Evolutionary conservation across 306 rosid genomes (phyloP).

Genomic region (Malus domestica): DNA sequence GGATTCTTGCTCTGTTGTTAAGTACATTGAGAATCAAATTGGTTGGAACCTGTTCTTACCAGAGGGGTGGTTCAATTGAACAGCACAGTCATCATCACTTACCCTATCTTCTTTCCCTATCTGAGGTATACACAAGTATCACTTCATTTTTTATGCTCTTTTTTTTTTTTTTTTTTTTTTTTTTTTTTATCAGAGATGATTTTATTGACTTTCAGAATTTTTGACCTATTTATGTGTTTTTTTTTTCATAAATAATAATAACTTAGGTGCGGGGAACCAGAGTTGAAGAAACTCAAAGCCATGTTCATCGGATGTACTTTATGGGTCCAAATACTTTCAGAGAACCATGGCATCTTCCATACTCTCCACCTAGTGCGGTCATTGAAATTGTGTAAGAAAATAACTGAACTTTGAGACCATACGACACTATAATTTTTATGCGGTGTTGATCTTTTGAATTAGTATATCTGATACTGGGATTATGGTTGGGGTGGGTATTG

Average conservation of each 20-base stretch:
- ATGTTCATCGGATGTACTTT: constrained; percentile 90
- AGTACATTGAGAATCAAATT: constrained; percentile 69
- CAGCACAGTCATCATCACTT: constrained; percentile 57
- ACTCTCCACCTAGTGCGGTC: constrained; percentile 90
- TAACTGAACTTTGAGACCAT: constrained; percentile 7
- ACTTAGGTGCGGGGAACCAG: constrained; percentile 82
- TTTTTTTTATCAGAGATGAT: background rate
- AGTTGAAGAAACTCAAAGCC: constrained; percentile 90
- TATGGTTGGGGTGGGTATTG: too few species aligned
- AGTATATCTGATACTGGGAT: too few species aligned
- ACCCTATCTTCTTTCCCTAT: constrained; percentile 87
- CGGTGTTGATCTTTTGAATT: constrained; percentile 2
- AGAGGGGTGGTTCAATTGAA: constrained; percentile 60
- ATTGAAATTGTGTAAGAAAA: constrained; percentile 94
- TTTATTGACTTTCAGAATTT: constrained; percentile 10
- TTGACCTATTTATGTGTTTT: background rate
- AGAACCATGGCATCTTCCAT: constrained; percentile 99
- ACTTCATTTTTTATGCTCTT: constrained; percentile 10
- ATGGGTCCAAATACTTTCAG: constrained; percentile 97
- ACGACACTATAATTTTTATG: constrained; percentile 8
- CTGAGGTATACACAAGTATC: constrained; percentile 55
- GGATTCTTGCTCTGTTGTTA: constrained; percentile 59
- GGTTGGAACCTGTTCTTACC: constrained; percentile 67
- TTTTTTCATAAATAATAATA: background rate
- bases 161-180: background rate